Base-by-base conservation (phyloP, 1,284 basidiomycete genomes). In the Ceratobasidium sp. region DNA sequence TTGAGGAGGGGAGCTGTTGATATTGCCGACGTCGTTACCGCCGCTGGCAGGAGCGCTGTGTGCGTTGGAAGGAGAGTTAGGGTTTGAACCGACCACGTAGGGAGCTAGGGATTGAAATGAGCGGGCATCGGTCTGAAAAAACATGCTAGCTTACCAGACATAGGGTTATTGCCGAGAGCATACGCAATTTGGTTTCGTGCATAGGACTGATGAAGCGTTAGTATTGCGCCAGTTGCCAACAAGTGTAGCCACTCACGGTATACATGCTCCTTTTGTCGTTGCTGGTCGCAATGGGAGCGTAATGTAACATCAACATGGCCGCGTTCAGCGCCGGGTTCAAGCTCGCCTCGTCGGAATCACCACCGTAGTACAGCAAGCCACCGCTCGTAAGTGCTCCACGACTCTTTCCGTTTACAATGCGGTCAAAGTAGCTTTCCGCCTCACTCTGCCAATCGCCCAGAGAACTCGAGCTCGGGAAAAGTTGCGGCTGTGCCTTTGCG, bases 21-120 rank as follows among this genome's bases (percentile, higher is more conserved):
- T 90, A 59, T 85, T 80, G 48, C 77, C 81, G 73, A 92, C 85
- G 74, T 88, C 79, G 40, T 64, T 83, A 0, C 92, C 94, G 48
- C 95, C 95, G 69, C 90, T 91, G 0, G 95, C 91, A 80, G 91
- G 84, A 1, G 92, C 94, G 7, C 91, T 93, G 78, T 96, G 93
- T 0, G 95, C 94, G 79, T 96, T 96, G 60, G 85, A 81, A 0
- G 95, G 93, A 23, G 94, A 92, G 81, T 96, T 96, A 3, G 94
- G 92, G 79, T 96, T 94, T 67, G 85, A 83, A 42, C 95, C 94
- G 28, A 96, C 93, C 69, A 94, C 80, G 78, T 92, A 94, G 0
- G 92, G 90, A 4, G 84, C 89, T 88, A 73, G 7, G 69, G 44
- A 21, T 38, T 44, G 18, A 67, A 42, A 33, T 25, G 36, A 73